These are phyloP conservation scores for Fusarium keratoplasticum DNA, from an alignment of 2,329 filamentous ascomycete genomes.

Conservation along the genomic window DNA sequence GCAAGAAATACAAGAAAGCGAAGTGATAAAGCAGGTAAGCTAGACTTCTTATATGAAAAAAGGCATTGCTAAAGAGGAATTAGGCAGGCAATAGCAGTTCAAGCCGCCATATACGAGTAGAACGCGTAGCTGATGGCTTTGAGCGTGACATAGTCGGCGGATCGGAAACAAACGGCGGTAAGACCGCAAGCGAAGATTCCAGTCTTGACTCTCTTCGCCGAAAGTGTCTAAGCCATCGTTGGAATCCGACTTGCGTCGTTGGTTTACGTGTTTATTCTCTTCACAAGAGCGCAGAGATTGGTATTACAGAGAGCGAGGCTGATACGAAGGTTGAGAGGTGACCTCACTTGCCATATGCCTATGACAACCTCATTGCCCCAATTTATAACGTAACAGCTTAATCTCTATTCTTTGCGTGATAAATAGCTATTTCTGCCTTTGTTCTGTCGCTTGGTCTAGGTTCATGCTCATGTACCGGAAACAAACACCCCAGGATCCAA, in stretches of 20 bases:
- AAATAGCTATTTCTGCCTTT: background rate
- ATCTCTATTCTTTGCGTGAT: background rate
- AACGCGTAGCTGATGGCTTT: background rate
- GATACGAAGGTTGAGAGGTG: background rate
- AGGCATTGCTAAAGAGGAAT: background rate
- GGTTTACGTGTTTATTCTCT: background rate
- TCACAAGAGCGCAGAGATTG: background rate
- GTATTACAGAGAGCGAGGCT: background rate
- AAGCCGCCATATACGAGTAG: background rate
- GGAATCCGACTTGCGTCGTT: background rate
- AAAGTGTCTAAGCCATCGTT: background rate
- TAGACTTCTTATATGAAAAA: background rate
- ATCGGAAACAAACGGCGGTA: background rate
- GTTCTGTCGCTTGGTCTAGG: background rate
- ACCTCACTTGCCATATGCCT: background rate
- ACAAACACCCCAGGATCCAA: background rate
- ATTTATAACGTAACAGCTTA: background rate
- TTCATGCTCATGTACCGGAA: background rate
- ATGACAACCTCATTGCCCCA: background rate
- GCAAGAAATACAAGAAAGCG: background rate
- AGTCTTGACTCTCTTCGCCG: background rate
- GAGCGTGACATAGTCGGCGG: background rate
- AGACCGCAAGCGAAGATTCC: background rate
- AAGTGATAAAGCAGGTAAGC: background rate
- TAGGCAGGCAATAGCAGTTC: background rate